Evolutionary conservation across 1,284 basidiomycete species (phyloP), one percentile per base, ranked within the genome.

Genomic region (Sporisorium exsertum): DNA sequence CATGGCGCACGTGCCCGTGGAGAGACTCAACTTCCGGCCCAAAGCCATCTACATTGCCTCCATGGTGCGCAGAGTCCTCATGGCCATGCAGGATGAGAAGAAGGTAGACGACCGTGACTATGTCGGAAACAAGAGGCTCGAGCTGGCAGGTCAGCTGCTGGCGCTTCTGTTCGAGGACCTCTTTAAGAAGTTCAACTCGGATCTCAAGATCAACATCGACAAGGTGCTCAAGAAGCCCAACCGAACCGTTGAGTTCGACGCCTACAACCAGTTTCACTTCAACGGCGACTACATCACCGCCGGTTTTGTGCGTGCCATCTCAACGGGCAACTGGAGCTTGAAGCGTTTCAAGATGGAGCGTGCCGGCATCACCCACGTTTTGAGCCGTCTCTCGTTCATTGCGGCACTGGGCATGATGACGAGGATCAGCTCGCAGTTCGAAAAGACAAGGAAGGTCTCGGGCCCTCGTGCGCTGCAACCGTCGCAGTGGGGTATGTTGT

Each of bases 261-360:
- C 96, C 7, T 93, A 92, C 88, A 95, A 94, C 84, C 94, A 93
- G 16, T 93, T 97, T 90, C 91, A 93, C 81, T 94, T 96, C 87
- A 87, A 87, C 67, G 87, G 87, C 57, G 95, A 99, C 83, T 93
- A 94, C 79, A 94, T 99, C 85, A 98, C 96, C 9, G 89, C 93
- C 7, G 97, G 97, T 32, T 98, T 99, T 81, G 93, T 95, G 35
- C 93, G 97, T 58, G 96, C 97, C 26, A 99, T 99, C 79, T 97
- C 96, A 12, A 99, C 97, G 0, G 97, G 97, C 8, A 99, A 99
- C 84, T 99, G 97, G 97, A 95, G 94, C 26, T 88, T 99, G 62
- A 99, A 99, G 87, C 93, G 97, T 69, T 99, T 99, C 91, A 97
- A 97, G 88, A 99, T 99, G 94, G 97, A 99, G 86, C 91, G 97